These are phyloP conservation scores for Neonectria punicea DNA, from an alignment of 2,329 filamentous ascomycete genomes.

Conservation along the genomic window DNA sequence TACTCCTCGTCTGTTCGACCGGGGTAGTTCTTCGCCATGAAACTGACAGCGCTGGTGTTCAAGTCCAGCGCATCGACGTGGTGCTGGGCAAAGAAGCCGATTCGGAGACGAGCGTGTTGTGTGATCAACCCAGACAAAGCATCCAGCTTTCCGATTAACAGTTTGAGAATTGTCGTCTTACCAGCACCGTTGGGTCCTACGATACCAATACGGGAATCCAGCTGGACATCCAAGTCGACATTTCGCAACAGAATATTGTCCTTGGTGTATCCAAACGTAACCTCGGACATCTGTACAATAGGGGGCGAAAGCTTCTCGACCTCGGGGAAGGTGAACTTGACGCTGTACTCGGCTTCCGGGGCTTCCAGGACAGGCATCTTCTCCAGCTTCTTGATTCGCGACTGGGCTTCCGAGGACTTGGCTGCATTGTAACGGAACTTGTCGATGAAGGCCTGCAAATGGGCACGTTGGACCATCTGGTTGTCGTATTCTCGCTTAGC, in stretches of 20 bases:
- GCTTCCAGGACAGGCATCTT: slow-evolving; percentile 92
- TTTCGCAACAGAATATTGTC: slow-evolving; percentile 84
- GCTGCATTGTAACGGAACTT: slow-evolving; percentile 99
- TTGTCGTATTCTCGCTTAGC: slow-evolving; percentile 98
- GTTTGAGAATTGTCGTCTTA: slow-evolving; percentile 97
- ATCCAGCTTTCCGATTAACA: slow-evolving; percentile 88
- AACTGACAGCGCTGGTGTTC: slow-evolving; percentile 87
- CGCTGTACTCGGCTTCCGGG: slow-evolving; percentile 93
- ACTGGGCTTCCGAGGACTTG: slow-evolving; percentile 98
- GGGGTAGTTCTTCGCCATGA: slow-evolving; percentile 94
- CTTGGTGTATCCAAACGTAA: slow-evolving; percentile 86
- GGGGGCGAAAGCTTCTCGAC: slow-evolving; percentile 98
- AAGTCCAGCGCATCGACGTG: slow-evolving; percentile 97
- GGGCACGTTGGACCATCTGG: slow-evolving; percentile 92
- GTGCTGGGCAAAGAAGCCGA: slow-evolving; percentile 98
- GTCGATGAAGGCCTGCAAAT: slow-evolving; percentile 98
- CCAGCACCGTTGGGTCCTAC: slow-evolving; percentile 99
- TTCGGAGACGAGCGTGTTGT: slow-evolving; percentile 85
- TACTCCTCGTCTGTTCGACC: slow-evolving; percentile 97
- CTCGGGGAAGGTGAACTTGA: slow-evolving; percentile 96
- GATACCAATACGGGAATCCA: slow-evolving; percentile 98
- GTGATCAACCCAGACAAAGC: slow-evolving; percentile 85
- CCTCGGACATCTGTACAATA: slow-evolving; percentile 96
- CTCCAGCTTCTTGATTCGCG: slow-evolving; percentile 98
- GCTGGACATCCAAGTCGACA: slow-evolving; percentile 95